Evolutionary conservation across 2,329 filamentous ascomycete species (phyloP), one percentile per base, ranked within the genome.

Genomic region (Beauveria australis): DNA sequence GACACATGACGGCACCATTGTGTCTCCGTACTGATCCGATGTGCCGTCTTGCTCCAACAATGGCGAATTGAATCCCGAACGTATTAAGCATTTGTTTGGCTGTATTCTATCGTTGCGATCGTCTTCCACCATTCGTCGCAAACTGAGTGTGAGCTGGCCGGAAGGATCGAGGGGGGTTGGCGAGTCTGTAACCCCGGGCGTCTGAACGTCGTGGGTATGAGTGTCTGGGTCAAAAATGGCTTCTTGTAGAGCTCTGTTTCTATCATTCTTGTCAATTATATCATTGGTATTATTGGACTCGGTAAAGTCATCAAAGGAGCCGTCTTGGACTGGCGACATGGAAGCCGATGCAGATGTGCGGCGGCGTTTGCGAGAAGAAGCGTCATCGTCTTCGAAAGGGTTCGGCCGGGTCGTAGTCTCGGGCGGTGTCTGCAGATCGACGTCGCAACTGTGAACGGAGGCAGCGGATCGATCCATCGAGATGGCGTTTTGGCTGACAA

Each of bases 351-450:
- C 73, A 16, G 84, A 86, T 33, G 83, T 85, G 66, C 84, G 81
- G 64, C 82, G 83, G 57, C 85, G 82, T 72, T 88, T 88, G 65
- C 84, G 78, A 60, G 84, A 78, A 47, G 79, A 76, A 52, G 73
- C 68, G 65, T 83, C 80, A 69, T 73, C 76, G 72, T 86, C 83
- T 74, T 85, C 79, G 70, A 87, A 87, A 46, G 85, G 85, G 65
- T 87, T 86, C 57, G 82, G 82, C 64, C 85, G 81, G 66, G 81
- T 84, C 68, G 83, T 82, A 72, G 82, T 81, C 76, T 88, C 85
- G 73, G 81, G 81, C 68, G 83, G 86, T 73, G 78, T 77, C 69
- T 81, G 44, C 12, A 30, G n/a, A n/a, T 62, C 80, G 73, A 81
- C 81, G 75, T 83, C 81, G 78, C 75, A 78, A 72, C 76, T 75